Evolutionary conservation across 495 filamentous ascomycete species (phyloP), one percentile per base, ranked within the genome.

Genomic region (Platismatia glauca): DNA sequence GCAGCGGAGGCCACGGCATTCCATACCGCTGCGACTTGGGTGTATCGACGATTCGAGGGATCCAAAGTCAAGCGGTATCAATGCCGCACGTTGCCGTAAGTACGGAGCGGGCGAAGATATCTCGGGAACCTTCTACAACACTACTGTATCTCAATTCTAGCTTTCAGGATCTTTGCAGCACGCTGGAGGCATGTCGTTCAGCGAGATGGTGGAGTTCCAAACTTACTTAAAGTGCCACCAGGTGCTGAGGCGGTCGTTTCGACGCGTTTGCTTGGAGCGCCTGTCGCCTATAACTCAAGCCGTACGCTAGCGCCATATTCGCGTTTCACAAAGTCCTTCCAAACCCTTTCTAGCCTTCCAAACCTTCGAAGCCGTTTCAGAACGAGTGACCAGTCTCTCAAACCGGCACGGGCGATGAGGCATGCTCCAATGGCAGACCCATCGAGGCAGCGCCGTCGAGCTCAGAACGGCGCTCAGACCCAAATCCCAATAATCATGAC

Each of bases 201-300:
- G 38, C 38, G 12, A 11, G 44, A 43, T 43, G 41, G 41, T 39
- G n/a, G n/a, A n/a, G n/a, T n/a, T n/a, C n/a, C n/a, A n/a, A n/a
- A n/a, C n/a, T n/a, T n/a, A n/a, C n/a, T n/a, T n/a, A n/a, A n/a
- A n/a, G n/a, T n/a, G n/a, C n/a, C n/a, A n/a, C n/a, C n/a, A n/a
- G n/a, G 29, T n/a, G 50, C 50, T 7, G 50, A 33, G 29, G 50
- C 33, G 29, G 50, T 53, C 16, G 9, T 9, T 18, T 7, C 16
- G 50, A 29, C 50, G 50, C 27, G 50, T 31, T 53, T 53, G 27
- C 29, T 33, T 53, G 50, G 50, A 53, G 50, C 50, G 50, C 11
- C 16, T 53, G 29, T 53, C 50, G 50, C 50, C 16, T 53, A 53
- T 53, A 33, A 20, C 0, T 53, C 11, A 33, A 31, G 29, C 27